phyloP scores from a whole-genome alignment of 225 moss, liverwort and hornwort genomes.

The Marchantia polymorpha region DNA sequence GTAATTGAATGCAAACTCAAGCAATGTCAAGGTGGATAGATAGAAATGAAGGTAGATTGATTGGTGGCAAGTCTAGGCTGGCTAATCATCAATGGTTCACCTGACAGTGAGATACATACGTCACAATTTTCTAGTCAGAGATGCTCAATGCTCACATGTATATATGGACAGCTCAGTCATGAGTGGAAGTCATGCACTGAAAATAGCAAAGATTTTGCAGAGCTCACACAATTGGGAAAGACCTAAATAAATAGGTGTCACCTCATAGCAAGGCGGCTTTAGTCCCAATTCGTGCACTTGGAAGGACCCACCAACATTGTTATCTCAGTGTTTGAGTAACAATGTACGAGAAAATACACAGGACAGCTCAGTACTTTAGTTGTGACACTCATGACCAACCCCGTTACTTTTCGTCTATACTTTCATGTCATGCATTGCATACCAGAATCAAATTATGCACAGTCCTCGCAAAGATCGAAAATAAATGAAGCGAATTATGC shows the following conservation, averaged over 20 bases:
- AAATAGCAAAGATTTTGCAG: background rate
- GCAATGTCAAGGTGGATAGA: constrained; percentile 19
- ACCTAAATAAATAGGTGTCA: background rate
- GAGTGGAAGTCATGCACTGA: constrained; percentile 1
- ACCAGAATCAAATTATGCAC: background rate
- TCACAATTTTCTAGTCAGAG: constrained; percentile 5
- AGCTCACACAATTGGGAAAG: constrained; percentile 2
- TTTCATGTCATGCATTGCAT: background rate
- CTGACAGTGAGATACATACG: constrained; percentile 6
- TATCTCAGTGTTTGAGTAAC: constrained; percentile 2
- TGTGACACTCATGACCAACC: background rate
- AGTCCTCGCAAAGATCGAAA: background rate
- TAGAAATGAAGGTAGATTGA: background rate
- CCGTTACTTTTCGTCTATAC: background rate
- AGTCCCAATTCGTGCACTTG: constrained; percentile 5
- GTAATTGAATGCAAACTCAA: constrained; percentile 19
- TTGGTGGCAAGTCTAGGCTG: constrained; percentile 17
- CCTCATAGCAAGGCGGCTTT: background rate
- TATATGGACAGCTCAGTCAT: constrained; percentile 11
- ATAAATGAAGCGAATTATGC: background rate
- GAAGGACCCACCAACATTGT: constrained; percentile 7
- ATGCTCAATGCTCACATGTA: background rate
- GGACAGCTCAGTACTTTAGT: background rate
- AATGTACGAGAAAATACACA: constrained; percentile 10
- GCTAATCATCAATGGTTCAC: constrained; percentile 9